Base-by-base conservation (phyloP, 192 early-diverging fungal species). In the Backusella morwellensis region DNA sequence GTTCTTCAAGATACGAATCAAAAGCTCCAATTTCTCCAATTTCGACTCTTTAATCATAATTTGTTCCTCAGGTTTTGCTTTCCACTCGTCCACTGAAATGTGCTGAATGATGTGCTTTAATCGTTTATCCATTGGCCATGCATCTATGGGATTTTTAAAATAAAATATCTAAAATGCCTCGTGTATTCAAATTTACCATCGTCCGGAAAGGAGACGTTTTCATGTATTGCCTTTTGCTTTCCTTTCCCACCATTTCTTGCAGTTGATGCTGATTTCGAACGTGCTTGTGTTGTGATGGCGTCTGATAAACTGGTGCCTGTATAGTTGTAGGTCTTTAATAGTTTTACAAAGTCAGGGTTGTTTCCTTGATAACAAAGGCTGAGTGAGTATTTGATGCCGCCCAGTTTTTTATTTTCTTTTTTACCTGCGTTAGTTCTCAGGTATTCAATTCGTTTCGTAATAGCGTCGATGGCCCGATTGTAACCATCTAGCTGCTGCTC, bases 251-350 rank as follows among this genome's bases (percentile, higher is more conserved):
- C 77, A 41, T 42, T 77, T n/a, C 47, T 76, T 36, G 80, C 54
- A 3, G 54, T 8, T 56, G 52, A 71, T 6, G 52, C 23, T 35
- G 70, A 19, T 66, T 78, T 81, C 14, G 66, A 67, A 29, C 78
- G 73, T 63, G 68, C 21, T 34, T 35, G 68, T 40, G 82, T 82
- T 90, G 93, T 82, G 56, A 93, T 92, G 34, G 91, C 89, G 44
- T 92, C 90, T 35, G 92, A 93, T 87, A 89, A 93, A 90, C 91
- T 94, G 79, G 91, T 90, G 80, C 91, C 91, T 63, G 93, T 88
- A 54, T 72, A 77, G 12, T 56, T 66, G 71, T 75, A 44, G 17
- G 63, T 67, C 21, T 74, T 73, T 34, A 81, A 36, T 63, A 77
- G 68, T 29, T 68, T 38, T 32, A 34, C 36, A 6, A 75, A 63